A percentile compares a stretch with the other conserved stretches of the same genome.
These are phyloP conservation scores for Seiridium unicorne DNA, from an alignment of 2,329 filamentous ascomycete species.

Conservation along the genomic window DNA sequence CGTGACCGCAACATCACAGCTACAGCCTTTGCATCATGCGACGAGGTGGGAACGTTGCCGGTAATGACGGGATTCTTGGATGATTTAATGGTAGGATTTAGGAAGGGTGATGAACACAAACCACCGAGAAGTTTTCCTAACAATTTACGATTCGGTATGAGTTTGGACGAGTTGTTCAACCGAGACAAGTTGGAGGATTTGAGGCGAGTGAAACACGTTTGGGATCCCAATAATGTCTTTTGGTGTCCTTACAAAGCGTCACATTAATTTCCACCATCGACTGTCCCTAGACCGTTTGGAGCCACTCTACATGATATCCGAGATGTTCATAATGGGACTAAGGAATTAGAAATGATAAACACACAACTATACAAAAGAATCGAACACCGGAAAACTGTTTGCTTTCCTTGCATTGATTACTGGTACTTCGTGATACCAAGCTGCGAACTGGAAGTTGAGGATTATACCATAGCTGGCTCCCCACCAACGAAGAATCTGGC, in stretches of 20 bases:
- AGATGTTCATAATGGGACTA: no score
- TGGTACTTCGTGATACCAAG: no score
- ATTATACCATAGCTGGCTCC: no score
- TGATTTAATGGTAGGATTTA: not conserved
- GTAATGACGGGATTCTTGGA: not conserved
- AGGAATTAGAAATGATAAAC: no score
- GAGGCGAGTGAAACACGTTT: not conserved
- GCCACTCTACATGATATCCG: no score
- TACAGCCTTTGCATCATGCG: not conserved
- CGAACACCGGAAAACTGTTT: no score
- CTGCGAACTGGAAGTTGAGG: no score
- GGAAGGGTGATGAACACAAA: not conserved
- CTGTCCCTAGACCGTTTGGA: no score
- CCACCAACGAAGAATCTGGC: no score
- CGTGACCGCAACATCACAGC: not conserved
- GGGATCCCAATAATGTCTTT: not conserved
- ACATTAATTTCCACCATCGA: no score
- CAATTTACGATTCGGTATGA: not conserved
- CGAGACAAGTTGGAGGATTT: not conserved
- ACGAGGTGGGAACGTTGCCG: not conserved
- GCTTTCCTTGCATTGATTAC: no score
- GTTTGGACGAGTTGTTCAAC: not conserved
- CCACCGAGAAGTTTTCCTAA: not conserved
- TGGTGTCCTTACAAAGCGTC: not conserved
- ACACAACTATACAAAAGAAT: no score